These are phyloP conservation scores for Pseudogymnoascus sp. DNA, from an alignment of 2,329 filamentous ascomycete species.

Conservation along the genomic window DNA sequence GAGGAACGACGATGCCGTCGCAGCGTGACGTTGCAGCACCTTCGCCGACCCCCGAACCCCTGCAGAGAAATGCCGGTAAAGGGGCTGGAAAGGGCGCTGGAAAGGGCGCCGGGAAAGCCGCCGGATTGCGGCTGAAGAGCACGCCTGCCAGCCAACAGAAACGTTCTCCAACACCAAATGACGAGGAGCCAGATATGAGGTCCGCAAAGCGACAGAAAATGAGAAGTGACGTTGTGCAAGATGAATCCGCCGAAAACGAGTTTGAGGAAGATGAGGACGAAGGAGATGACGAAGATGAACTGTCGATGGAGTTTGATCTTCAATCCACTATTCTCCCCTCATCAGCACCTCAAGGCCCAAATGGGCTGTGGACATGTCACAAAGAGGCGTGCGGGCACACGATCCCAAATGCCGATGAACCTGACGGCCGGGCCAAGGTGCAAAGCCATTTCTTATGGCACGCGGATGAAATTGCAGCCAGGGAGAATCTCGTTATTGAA, in stretches of 20 bases:
- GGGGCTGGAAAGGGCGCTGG: not conserved
- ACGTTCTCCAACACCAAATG: constrained; percentile 1
- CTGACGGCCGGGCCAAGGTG: constrained; percentile 47
- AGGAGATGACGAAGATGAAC: constrained; percentile 3
- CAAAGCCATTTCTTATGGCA: constrained; percentile 53
- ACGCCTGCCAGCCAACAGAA: not conserved
- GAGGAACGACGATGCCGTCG: not conserved
- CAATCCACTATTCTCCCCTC: constrained; percentile 33
- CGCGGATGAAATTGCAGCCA: constrained; percentile 39
- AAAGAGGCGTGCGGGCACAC: constrained; percentile 55
- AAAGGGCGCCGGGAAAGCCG: not conserved
- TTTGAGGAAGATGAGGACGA: constrained; percentile 5
- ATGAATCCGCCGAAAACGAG: not conserved
- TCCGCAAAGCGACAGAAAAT: constrained; percentile 9
- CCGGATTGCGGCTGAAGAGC: not conserved
- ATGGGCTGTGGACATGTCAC: constrained; percentile 58
- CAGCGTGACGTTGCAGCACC: not conserved
- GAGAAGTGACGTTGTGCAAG: not conserved
- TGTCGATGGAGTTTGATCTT: constrained; percentile 27
- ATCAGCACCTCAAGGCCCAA: constrained; percentile 42
- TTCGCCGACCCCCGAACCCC: not conserved
- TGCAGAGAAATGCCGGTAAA: not conserved
- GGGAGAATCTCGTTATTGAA: constrained; percentile 44
- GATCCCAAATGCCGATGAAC: constrained; percentile 52
- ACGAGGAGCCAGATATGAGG: not conserved